Conservation (phyloP, 768 basidiomycete genomes). For the Auricularia sp. region DNA sequence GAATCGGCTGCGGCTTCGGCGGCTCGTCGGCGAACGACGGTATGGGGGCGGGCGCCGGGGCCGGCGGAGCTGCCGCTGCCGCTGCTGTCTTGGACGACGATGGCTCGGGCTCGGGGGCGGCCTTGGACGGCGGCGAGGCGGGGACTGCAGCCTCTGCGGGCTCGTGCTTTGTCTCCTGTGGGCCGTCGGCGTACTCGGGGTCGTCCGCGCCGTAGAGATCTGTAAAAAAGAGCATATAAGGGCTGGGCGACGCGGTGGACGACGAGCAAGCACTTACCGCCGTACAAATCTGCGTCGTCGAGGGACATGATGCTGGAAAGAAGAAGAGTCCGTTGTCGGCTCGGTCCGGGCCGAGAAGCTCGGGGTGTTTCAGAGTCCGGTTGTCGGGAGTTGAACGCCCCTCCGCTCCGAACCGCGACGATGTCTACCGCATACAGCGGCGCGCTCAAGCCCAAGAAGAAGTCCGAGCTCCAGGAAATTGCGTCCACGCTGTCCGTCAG, state of each 20-base stretch:
- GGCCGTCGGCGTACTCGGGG: conserved; percentile 43
- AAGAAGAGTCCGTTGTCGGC: not conserved
- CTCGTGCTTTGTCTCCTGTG: conserved; percentile 15
- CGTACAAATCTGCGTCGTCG: conserved; percentile 75
- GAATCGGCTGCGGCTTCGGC: conserved; percentile 1
- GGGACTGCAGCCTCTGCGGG: conserved; percentile 15
- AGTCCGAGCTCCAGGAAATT: conserved; percentile 54
- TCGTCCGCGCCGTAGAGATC: conserved; percentile 64
- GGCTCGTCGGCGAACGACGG: not conserved
- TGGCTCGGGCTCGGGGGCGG: conserved; percentile 4
- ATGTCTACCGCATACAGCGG: not conserved
- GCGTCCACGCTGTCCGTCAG: conserved; percentile 37
- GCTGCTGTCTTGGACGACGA: not conserved
- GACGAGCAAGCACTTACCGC: conserved; percentile 40
- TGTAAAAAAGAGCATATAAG: conserved; percentile 17
- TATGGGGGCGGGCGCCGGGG: not conserved
- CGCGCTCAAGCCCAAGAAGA: conserved; percentile 39
- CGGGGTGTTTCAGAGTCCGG: no score
- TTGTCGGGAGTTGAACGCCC: no score
- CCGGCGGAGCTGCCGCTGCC: not conserved
- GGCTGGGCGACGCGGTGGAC: not conserved
- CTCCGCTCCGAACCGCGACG: not conserved
- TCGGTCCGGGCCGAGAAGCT: no score
- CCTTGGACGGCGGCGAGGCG: conserved; percentile 21
- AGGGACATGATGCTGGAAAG: not conserved